Evolutionary conservation across 345 rosid species (phyloP).

Genomic region (Lepidium didymum): DNA sequence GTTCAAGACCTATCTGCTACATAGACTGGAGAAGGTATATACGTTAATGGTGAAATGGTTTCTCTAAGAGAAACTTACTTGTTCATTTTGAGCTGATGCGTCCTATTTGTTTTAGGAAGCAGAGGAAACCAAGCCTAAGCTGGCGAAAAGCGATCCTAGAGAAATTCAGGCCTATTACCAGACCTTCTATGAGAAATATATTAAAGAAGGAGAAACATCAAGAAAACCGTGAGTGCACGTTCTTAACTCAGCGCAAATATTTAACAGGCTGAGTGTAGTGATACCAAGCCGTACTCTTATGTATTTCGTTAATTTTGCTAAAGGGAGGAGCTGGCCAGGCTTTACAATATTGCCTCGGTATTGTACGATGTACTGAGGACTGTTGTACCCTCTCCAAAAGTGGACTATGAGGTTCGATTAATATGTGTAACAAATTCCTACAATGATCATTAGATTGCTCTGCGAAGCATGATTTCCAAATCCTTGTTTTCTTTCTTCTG

Average conservation of each 20-base stretch:
- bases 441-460: not conserved
- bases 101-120: slow-evolving; percentile 52
- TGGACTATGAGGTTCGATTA: slow-evolving; percentile 58
- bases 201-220: slow-evolving; percentile 52
- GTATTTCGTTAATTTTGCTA: slow-evolving; percentile 17
- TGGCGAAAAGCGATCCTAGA: slow-evolving; percentile 48
- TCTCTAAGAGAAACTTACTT: not conserved
- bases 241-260: not conserved
- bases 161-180: slow-evolving; percentile 68
- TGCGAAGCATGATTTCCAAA: not conserved
- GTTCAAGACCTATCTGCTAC: slow-evolving; percentile 81
- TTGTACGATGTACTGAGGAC: slow-evolving; percentile 66
- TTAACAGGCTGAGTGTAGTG: slow-evolving; percentile 7
- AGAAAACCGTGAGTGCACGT: slow-evolving; percentile 66
- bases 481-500: not conserved
- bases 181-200: slow-evolving; percentile 48
- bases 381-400: slow-evolving; percentile 48
- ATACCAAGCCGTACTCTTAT: not conserved
- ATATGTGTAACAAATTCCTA: not conserved
- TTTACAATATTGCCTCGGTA: slow-evolving; percentile 70
- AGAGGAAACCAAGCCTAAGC: slow-evolving; percentile 36
- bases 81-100: not conserved
- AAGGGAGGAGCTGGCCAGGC: slow-evolving; percentile 93
- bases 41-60: not conserved
- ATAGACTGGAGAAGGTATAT: slow-evolving; percentile 74